phyloP scores from a whole-genome alignment of 2,329 filamentous ascomycete genomes.

The Alternaria conjuncta region DNA sequence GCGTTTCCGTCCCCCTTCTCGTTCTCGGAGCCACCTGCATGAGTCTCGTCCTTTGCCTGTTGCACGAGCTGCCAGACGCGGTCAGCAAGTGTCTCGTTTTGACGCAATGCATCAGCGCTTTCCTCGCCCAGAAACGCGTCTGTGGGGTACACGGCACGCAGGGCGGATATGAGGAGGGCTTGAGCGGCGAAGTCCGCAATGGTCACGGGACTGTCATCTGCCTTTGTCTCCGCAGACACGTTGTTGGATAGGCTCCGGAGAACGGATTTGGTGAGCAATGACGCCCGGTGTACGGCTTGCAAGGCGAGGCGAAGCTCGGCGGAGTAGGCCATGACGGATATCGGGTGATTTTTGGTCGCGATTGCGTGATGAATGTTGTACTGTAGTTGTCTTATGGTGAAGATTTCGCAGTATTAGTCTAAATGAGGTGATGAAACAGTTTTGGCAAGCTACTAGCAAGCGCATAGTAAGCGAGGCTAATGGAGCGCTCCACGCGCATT shows the following conservation, averaged over 20 bases:
- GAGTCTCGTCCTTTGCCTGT: slow-evolving; percentile 37
- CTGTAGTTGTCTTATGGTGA: slow-evolving; percentile 4
- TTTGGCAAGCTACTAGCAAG: slow-evolving; percentile 11
- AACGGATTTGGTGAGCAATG: slow-evolving; percentile 63
- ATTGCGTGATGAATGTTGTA: slow-evolving; percentile 8
- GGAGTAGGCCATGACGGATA: slow-evolving; percentile 23
- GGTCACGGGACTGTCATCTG: slow-evolving; percentile 66
- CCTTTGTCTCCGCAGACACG: slow-evolving; percentile 60
- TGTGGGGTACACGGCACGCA: slow-evolving; percentile 61
- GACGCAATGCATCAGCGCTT: slow-evolving; percentile 60
- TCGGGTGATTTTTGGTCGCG: background rate
- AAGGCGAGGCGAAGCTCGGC: slow-evolving; percentile 42
- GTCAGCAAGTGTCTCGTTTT: slow-evolving; percentile 56
- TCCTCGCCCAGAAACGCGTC: slow-evolving; percentile 70
- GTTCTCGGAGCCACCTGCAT: slow-evolving; percentile 32
- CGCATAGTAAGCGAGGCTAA: slow-evolving; percentile 23
- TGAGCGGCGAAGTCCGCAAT: slow-evolving; percentile 70
- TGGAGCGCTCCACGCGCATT: background rate
- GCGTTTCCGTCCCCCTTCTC: slow-evolving; percentile 25
- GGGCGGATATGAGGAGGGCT: slow-evolving; percentile 64
- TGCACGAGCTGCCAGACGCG: slow-evolving; percentile 64
- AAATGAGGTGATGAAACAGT: slow-evolving; percentile 14
- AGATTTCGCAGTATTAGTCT: slow-evolving; percentile 17
- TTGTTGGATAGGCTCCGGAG: slow-evolving; percentile 56
- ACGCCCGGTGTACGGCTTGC: slow-evolving; percentile 61